Base-by-base conservation (phyloP, 345 rosid genomes). In the Boechera divaricarpa region DNA sequence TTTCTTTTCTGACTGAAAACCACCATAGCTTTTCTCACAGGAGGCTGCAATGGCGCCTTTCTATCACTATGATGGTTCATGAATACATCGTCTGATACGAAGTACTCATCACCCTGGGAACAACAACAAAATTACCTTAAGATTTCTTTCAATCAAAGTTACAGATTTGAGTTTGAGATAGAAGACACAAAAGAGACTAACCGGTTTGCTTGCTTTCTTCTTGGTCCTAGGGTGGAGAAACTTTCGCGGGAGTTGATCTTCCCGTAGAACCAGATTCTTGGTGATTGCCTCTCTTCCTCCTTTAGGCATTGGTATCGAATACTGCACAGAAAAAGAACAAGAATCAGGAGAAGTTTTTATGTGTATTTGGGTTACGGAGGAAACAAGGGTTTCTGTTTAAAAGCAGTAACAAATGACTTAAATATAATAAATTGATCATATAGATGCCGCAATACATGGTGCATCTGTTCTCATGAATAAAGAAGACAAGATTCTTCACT, bases 221-320 rank as follows among this genome's bases (percentile, higher is more conserved):
- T 90, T 95, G 53, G 83, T 87, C 86, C 77, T 95, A n/a, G 98
- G 96, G 51, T 89, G 35, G 62, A 95, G 94, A 67, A 78, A 82
- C 85, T 90, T 95, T 56, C 85, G 91, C 33, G 99, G 98, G 55
- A 95, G 87, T 78, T 95, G 99, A 82, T 95, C 99, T 81, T 95
- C 99, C 13, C 98, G 91, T 58, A 95, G 65, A 69, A 95, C 73
- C 10, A 83, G 79, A 77, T 90, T 92, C 84, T 91, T 95, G 5
- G 94, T 70, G 58, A 95, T 87, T 36, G 94, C 91, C 44, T 91
- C 93, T 77, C 99, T 91, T 85, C 97, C 99, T 11, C 97, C 96
- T 85, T 91, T 86, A 5, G 98, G 99, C 77, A 84, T 76, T 60
- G 99, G 98, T 57, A 92, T 69, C 18, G 99, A 91, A 77, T 85